Base-by-base conservation (phyloP, 257 asterid species). In the Echites panduratus region DNA sequence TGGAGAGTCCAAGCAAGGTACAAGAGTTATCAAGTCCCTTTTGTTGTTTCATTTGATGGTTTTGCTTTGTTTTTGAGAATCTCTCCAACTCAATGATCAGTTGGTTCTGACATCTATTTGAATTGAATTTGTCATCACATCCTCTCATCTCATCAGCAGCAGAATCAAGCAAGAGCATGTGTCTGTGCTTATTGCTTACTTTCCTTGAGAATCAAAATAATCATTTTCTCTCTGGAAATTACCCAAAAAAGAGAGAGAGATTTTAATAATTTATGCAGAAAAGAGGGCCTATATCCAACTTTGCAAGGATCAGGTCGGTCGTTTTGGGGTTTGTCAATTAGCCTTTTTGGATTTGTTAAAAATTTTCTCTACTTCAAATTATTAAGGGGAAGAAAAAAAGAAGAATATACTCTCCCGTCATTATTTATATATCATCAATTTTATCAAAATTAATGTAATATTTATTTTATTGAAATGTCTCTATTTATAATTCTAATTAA, bases 1-100 rank as follows among this genome's bases (percentile, higher is more conserved):
- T 53, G 12, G 0, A 49, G 3, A 49, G 0, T 14, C 16, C 0
- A 0, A 3, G 54, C 20, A 13, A 24, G 63, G 32, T 57, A 22
- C 35, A 59, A 32, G 47, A 62, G 68, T 62, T 62, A 35, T 35
- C 47, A 62, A 62, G 68, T 62, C 68, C 45, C 68, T 62, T 62
- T 16, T 62, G 12, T 22, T 10, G 32, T 13, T 35, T 32, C 19
- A 11, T 38, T 5, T 62, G 68, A 29, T 62, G 32, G 19, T 62
- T 27, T 11, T 5, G n/a, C 14, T 67, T 29, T 4, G 12, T 8
- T 69, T 32, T 48, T 49, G 49, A 54, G 43, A 50, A 29, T 48
- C 45, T 27, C 58, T 29, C 41, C 61, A 16, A 49, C 17, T 49
- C 24, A 49, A 27, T 68, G 43, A 49, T 29, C 41, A 44, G 24